phyloP scores from a whole-genome alignment of 1,139 yeast species.

The Magnusiomyces tetraspermus region DNA sequence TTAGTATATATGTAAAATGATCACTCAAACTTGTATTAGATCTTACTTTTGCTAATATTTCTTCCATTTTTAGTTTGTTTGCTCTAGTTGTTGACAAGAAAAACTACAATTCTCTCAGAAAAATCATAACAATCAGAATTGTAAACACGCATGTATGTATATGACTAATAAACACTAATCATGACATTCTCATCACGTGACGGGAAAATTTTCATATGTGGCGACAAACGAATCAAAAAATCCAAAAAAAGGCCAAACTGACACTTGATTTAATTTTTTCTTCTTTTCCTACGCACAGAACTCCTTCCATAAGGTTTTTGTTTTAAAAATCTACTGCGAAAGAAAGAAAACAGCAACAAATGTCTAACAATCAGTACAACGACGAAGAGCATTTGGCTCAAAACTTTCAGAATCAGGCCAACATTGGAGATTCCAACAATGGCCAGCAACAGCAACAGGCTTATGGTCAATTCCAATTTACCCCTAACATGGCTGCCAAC shows the following conservation, averaged over 20 bases:
- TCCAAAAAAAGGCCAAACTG: not conserved
- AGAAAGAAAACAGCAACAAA: not conserved
- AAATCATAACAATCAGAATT: not conserved
- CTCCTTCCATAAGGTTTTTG: not conserved
- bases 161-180: not conserved
- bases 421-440: conserved; percentile 5
- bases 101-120: not conserved
- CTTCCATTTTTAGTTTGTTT: conserved; percentile 11
- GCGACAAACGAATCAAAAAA: not conserved
- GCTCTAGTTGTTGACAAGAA: not conserved
- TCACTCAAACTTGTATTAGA: not conserved
- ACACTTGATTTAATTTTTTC: not conserved
- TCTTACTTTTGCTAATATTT: conserved; percentile 14
- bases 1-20: not conserved
- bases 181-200: not conserved
- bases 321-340: too few relatives aligned
- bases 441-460: conserved; percentile 3
- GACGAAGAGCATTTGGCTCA: conserved; percentile 7
- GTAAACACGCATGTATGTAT: too few relatives aligned
- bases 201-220: not conserved
- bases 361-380: conserved; percentile 8
- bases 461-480: conserved; percentile 7
- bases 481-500: conserved; percentile 8
- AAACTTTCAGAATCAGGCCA: conserved; percentile 10
- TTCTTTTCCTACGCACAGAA: too few relatives aligned